Percentiles rank a stretch among this genome's conserved stretches.
Evolutionary conservation across 306 rosid species (phyloP).

Genomic region (Vigna reflexopilosa): DNA sequence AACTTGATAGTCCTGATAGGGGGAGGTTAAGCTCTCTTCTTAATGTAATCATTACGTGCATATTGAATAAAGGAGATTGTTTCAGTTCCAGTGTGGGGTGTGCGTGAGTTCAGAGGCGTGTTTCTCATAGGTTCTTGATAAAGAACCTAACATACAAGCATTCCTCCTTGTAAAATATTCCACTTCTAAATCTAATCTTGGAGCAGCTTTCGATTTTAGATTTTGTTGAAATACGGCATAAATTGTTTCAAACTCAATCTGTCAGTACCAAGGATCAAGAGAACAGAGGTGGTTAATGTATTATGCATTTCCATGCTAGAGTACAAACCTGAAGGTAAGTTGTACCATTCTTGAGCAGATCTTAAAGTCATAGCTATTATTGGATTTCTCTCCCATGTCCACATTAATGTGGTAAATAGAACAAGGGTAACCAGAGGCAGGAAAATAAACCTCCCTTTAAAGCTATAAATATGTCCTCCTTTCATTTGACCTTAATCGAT

Average conservation of each 20-base stretch:
- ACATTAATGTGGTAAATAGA: slow-evolving; percentile 57
- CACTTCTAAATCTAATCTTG: slow-evolving; percentile 21
- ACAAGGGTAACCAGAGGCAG: slow-evolving; percentile 60
- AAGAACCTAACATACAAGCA: too few relatives aligned
- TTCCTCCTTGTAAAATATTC: background rate
- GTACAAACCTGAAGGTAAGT: slow-evolving; percentile 65
- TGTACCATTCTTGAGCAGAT: slow-evolving; percentile 54
- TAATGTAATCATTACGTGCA: too few relatives aligned
- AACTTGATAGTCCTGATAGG: too few relatives aligned
- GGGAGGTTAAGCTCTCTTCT: too few relatives aligned
- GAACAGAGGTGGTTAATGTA: slow-evolving; percentile 19
- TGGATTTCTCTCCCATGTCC: slow-evolving; percentile 80
- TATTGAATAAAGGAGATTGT: too few relatives aligned
- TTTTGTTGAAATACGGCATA: slow-evolving; percentile 22
- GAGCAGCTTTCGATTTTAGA: background rate
- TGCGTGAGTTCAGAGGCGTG: too few relatives aligned
- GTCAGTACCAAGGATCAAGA: background rate
- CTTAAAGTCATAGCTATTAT: slow-evolving; percentile 57
- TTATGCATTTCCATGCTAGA: slow-evolving; percentile 32
- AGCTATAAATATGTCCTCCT: slow-evolving; percentile 53
- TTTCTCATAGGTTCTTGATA: too few relatives aligned
- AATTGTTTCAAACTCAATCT: slow-evolving; percentile 16
- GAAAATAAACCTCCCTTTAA: slow-evolving; percentile 63
- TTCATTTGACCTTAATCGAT: slow-evolving; percentile 60
- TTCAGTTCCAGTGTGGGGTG: too few relatives aligned